Evolutionary conservation across 2,329 filamentous ascomycete genomes (phyloP), one percentile per base, ranked within the genome.

Genomic region (Colletotrichum graminicola): DNA sequence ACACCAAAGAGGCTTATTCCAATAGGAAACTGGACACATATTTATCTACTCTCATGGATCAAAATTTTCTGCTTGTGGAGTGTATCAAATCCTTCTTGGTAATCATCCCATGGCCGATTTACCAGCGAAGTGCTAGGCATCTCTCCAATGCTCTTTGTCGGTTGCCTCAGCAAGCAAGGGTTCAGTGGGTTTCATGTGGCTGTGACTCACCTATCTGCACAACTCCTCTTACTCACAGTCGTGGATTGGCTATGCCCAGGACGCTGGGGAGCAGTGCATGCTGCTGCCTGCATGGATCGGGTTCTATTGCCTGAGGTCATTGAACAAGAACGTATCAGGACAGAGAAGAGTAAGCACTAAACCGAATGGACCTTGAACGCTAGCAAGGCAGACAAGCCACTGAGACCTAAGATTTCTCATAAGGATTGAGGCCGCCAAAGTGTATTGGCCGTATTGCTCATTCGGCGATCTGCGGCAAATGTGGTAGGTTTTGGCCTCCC

Each of bases 201-300:
- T 16, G 59, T 72, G 69, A 72, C 47, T 69, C 69, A 69, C 59
- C 56, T 41, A 16, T 47, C 52, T 62, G 21, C 68, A 54, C 43
- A 57, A 57, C 52, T n/a, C 34, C 23, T 29, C n/a, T 7, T n/a
- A 34, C 21, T 16, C 34, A 29, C 29, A 6, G 32, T 11, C 32
- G 41, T 14, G 45, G 29, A 51, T 16, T 12, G 8, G 34, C 18
- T 16, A 8, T 47, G 12, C 12, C 62, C 32, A 5, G n/a, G 0
- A n/a, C 5, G 16, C 10, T 52, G 18, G 23, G 18, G 26, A n/a
- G n/a, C 7, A 18, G 26, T 45, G 26, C 49, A 55, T 43, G 26
- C 45, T 72, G 65, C 69, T 72, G 69, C 69, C 69, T 72, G 55
- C 59, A 21, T 5, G 7, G 29, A 21, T n/a, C 52, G 16, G 39